Evolutionary conservation across 495 filamentous ascomycete species (phyloP).

Genomic region (Trichoderma gamsii): DNA sequence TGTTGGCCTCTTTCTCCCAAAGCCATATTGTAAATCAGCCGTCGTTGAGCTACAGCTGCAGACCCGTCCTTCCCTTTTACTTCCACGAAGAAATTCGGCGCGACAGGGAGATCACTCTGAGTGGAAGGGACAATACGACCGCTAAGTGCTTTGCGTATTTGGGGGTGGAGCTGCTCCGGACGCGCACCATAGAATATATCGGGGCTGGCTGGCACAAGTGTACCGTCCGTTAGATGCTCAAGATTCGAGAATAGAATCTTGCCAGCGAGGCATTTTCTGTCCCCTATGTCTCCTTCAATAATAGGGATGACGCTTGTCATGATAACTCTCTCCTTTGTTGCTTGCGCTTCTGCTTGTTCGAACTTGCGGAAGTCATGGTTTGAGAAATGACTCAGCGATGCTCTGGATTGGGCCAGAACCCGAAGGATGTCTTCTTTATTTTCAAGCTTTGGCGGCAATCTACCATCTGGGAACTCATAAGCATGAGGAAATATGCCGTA

Average conservation of each 20-base stretch:
- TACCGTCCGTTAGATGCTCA: slow-evolving; percentile 16
- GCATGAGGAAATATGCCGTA: slow-evolving; percentile 7
- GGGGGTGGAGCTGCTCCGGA: slow-evolving; percentile 18
- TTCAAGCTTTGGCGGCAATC: background rate
- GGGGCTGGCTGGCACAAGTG: slow-evolving; percentile 17
- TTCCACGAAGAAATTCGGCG: slow-evolving; percentile 20
- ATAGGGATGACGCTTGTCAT: background rate
- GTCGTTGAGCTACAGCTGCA: slow-evolving; percentile 19
- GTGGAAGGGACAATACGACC: slow-evolving; percentile 17
- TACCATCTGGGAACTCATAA: background rate
- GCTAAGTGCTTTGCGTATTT: slow-evolving; percentile 15
- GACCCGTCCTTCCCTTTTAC: slow-evolving; percentile 20
- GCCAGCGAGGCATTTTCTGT: slow-evolving; percentile 8
- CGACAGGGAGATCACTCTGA: slow-evolving; percentile 15
- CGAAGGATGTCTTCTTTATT: background rate
- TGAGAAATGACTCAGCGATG: slow-evolving; percentile 16
- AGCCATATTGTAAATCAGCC: slow-evolving; percentile 19
- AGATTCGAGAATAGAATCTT: slow-evolving; percentile 17
- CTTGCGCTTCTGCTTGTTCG: slow-evolving; percentile 12
- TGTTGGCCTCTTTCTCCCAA: slow-evolving; percentile 21
- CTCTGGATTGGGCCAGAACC: slow-evolving; percentile 13
- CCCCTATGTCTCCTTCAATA: background rate
- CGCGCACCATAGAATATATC: slow-evolving; percentile 19
- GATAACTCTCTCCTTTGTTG: background rate
- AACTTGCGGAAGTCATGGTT: slow-evolving; percentile 17